phyloP scores from a whole-genome alignment of 2,329 filamentous ascomycete genomes.

The Leptographium wingfieldii region DNA sequence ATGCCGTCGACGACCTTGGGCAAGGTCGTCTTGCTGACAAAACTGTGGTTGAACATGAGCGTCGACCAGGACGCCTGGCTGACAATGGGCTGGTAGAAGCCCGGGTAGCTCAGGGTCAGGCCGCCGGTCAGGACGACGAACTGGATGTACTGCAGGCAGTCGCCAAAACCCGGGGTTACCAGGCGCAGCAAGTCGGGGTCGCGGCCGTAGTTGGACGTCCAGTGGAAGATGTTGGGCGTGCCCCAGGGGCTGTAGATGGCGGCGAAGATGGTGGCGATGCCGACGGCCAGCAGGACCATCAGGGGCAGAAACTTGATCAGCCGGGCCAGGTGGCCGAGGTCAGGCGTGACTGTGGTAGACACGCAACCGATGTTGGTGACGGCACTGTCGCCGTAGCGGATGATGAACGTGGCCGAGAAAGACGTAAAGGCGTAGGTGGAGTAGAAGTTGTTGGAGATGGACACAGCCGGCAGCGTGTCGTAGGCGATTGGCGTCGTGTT shows the following conservation, averaged over 20 bases:
- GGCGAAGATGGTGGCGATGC: constrained; percentile 69
- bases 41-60: constrained; percentile 87
- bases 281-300: constrained; percentile 66
- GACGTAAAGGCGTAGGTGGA: constrained; percentile 83
- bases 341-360: constrained; percentile 70
- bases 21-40: constrained; percentile 56
- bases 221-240: constrained; percentile 77
- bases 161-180: constrained; percentile 90
- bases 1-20: constrained; percentile 68
- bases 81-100: constrained; percentile 83
- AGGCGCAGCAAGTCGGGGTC: constrained; percentile 84
- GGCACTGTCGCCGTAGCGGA: constrained; percentile 59
- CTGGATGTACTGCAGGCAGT: constrained; percentile 94
- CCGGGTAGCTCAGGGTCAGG: constrained; percentile 77
- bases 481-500: constrained; percentile 21
- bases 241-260: constrained; percentile 92
- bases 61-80: constrained; percentile 81
- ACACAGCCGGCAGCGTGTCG: constrained; percentile 55
- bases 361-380: constrained; percentile 64
- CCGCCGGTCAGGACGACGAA: constrained; percentile 82
- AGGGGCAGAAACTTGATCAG: constrained; percentile 66
- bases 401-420: constrained; percentile 57
- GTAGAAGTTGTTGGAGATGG: constrained; percentile 58
- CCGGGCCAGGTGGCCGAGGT: constrained; percentile 58
- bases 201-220: constrained; percentile 95